These are phyloP conservation scores for Dichotomocladium elegans DNA, from an alignment of 371 early-diverging fungal species.

Conservation along the genomic window DNA sequence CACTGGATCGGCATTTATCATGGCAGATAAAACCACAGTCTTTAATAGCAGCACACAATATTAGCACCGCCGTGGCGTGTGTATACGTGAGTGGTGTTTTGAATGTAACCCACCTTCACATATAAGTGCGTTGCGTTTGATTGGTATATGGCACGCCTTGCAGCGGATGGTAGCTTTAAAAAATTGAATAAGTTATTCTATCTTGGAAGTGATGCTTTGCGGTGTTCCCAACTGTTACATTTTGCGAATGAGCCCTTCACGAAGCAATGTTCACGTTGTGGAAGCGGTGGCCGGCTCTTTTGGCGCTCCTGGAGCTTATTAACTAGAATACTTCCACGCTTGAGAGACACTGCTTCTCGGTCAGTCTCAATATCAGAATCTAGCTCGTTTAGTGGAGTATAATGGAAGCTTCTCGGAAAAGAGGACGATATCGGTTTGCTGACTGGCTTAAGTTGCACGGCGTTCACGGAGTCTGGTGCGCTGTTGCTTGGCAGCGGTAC, in stretches of 20 bases:
- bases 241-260: constrained; percentile 45
- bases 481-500: neutral
- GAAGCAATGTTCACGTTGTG: constrained; percentile 24
- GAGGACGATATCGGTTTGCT: constrained; percentile 3
- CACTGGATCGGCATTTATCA: constrained; percentile 21
- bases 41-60: neutral
- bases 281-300: constrained; percentile 1
- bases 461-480: neutral
- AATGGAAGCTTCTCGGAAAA: neutral
- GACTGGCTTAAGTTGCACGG: neutral
- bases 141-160: constrained; percentile 31
- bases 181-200: neutral
- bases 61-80: no score
- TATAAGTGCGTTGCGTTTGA: constrained; percentile 35
- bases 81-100: neutral
- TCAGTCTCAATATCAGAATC: neutral
- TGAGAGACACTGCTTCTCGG: neutral
- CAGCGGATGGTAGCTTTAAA: constrained; percentile 25
- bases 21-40: constrained; percentile 40
- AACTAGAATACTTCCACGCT: constrained; percentile 10
- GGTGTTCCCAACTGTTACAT: constrained; percentile 12
- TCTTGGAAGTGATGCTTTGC: neutral
- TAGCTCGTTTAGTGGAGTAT: neutral
- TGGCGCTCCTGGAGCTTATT: constrained; percentile 19
- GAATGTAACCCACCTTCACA: constrained; percentile 28